These are phyloP conservation scores for Metschnikowia reukaufii DNA, from an alignment of 805 yeast species.

Conservation along the genomic window DNA sequence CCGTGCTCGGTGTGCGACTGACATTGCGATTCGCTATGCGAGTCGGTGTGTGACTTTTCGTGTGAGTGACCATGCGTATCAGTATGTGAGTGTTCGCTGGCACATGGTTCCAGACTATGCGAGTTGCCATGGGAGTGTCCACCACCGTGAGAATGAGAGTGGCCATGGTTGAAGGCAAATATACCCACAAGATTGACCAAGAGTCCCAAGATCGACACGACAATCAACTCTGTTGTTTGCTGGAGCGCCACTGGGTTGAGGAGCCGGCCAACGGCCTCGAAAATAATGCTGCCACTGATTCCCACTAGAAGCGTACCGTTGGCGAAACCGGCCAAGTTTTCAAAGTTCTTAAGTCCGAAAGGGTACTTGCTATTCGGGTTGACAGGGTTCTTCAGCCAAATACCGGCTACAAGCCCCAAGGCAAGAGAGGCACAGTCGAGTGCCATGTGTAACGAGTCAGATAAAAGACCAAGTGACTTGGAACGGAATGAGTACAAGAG, in stretches of 20 bases:
- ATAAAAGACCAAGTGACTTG: constrained; percentile 83
- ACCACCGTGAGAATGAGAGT: constrained; percentile 45
- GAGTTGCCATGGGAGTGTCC: constrained; percentile 36
- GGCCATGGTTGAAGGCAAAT: constrained; percentile 90
- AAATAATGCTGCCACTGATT: constrained; percentile 82
- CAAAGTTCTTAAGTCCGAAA: constrained; percentile 81
- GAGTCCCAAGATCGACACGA: constrained; percentile 83
- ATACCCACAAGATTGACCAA: constrained; percentile 89
- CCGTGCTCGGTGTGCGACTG: constrained; percentile 14
- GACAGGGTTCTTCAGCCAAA: constrained; percentile 41
- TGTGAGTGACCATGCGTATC: constrained; percentile 10
- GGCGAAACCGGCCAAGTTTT: constrained; percentile 92
- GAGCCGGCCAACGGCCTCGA: constrained; percentile 83
- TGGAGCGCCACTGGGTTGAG: constrained; percentile 74
- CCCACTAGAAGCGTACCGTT: constrained; percentile 88
- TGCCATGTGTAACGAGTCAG: constrained; percentile 96
- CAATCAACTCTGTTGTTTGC: constrained; percentile 76
- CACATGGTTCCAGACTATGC: constrained; percentile 29
- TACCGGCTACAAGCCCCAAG: constrained; percentile 85
- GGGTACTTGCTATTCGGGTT: constrained; percentile 71
- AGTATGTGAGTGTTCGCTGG: too few species aligned
- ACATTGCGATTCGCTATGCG: constrained; percentile 14
- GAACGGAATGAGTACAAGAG: constrained; percentile 88
- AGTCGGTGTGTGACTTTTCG: constrained; percentile 6
- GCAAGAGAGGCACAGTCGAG: constrained; percentile 89